These are phyloP conservation scores for Coprinopsis cinerea DNA, from an alignment of 768 basidiomycete species.

Conservation along the genomic window DNA sequence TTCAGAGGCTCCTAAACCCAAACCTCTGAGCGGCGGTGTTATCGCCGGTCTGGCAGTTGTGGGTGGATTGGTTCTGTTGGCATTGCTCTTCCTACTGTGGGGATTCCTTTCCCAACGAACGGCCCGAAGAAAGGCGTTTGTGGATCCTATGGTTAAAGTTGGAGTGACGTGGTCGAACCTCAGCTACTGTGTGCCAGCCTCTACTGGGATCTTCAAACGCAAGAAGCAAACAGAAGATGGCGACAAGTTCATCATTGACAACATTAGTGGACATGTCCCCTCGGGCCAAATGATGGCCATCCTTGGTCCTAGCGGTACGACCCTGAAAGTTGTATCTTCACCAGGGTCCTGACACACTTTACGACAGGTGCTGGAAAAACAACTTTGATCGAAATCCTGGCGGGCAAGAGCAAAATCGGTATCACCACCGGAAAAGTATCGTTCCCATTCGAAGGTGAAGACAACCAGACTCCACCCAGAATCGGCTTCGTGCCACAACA, in stretches of 20 bases:
- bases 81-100: slow-evolving; percentile 52
- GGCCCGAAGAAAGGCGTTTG: slow-evolving; percentile 43
- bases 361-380: slow-evolving; percentile 77
- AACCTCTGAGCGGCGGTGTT: slow-evolving; percentile 69
- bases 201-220: slow-evolving; percentile 10
- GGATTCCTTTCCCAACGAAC: slow-evolving; percentile 58
- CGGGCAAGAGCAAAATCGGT: slow-evolving; percentile 77
- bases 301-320: slow-evolving; percentile 78
- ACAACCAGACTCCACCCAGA: slow-evolving; percentile 33
- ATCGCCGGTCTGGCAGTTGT: slow-evolving; percentile 89
- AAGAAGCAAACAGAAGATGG: slow-evolving; percentile 19
- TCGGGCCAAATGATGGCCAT: slow-evolving; percentile 89
- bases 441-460: slow-evolving; percentile 36
- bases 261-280: slow-evolving; percentile 60
- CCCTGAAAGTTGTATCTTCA: background rate
- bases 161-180: slow-evolving; percentile 65
- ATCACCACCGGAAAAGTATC: slow-evolving; percentile 56
- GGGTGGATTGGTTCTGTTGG: slow-evolving; percentile 53
- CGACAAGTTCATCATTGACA: slow-evolving; percentile 65
- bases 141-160: slow-evolving; percentile 43
- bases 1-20: slow-evolving; percentile 20
- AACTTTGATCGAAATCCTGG: slow-evolving; percentile 86
- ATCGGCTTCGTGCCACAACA: slow-evolving; percentile 87
- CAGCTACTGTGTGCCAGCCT: slow-evolving; percentile 52
- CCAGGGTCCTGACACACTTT: slow-evolving; percentile 3